A percentile compares a stretch with the other conserved stretches of the same genome.
Conservation (phyloP, 306 rosid genomes). For the Cicer bijugum region DNA sequence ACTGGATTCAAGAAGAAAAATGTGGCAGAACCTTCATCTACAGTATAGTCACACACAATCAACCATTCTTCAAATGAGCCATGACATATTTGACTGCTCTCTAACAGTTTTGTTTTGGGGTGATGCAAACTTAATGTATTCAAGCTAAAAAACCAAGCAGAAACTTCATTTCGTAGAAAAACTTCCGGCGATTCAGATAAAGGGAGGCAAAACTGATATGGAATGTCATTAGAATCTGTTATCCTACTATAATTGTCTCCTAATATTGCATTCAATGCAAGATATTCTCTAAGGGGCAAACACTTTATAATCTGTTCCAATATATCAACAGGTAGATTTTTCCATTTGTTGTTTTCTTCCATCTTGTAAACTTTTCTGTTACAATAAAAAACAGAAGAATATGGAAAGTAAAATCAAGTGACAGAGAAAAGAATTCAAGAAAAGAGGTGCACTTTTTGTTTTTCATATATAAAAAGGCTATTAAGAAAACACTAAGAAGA, state of each 20-base stretch:
- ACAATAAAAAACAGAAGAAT: too few relatives aligned
- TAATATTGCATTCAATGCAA: not conserved
- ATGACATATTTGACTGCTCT: not conserved
- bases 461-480: too few relatives aligned
- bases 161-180: not conserved
- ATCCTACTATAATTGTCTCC: not conserved
- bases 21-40: not conserved
- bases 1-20: constrained; percentile 2
- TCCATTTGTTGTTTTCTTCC: not conserved
- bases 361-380: not conserved
- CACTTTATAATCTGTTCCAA: not conserved
- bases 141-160: not conserved
- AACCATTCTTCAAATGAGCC: not conserved
- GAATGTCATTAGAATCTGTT: not conserved
- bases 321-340: not conserved
- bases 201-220: not conserved
- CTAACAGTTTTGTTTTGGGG: not conserved
- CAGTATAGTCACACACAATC: not conserved
- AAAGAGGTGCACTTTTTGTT: too few relatives aligned
- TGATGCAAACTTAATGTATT: not conserved
- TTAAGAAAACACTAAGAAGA: too few relatives aligned
- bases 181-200: not conserved
- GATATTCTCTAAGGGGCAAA: not conserved
- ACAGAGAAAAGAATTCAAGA: too few relatives aligned
- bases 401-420: too few relatives aligned